A percentile compares a stretch with the other conserved stretches of the same genome.
These are phyloP conservation scores for Lactarius indigo DNA, from an alignment of 768 basidiomycete genomes.

Conservation along the genomic window DNA sequence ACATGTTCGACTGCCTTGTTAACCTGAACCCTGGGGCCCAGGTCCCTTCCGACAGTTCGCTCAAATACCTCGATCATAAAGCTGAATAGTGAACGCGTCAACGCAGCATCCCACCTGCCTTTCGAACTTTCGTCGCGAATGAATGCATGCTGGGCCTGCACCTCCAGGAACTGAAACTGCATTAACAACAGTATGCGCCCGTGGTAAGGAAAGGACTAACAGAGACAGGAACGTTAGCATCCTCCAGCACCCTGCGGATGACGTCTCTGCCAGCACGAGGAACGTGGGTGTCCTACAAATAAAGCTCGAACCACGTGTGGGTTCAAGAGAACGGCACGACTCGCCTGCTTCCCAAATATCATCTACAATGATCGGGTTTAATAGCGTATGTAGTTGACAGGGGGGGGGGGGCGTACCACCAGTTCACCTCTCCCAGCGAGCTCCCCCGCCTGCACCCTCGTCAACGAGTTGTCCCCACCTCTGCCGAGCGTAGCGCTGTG, in stretches of 20 bases:
- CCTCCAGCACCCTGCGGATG: conserved; percentile 79
- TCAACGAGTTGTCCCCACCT: conserved; percentile 71
- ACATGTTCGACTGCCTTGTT: conserved; percentile 68
- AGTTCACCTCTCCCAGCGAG: conserved; percentile 78
- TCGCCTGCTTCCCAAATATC: conserved; percentile 93
- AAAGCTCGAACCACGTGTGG: background rate
- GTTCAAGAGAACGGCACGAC: background rate
- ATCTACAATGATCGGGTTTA: conserved; percentile 45
- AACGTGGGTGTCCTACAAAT: conserved; percentile 81
- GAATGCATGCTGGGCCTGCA: conserved; percentile 97
- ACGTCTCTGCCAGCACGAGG: conserved; percentile 82
- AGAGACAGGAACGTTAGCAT: conserved; percentile 65
- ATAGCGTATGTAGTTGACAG: background rate
- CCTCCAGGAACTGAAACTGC: conserved; percentile 74
- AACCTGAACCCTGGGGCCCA: conserved; percentile 59
- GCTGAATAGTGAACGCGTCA: conserved; percentile 72
- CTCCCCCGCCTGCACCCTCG: conserved; percentile 69
- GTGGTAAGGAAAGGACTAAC: conserved; percentile 43
- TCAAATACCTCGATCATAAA: conserved; percentile 96
- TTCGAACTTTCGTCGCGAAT: conserved; percentile 90
- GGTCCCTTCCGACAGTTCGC: conserved; percentile 78
- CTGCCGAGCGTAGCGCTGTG: conserved; percentile 85
- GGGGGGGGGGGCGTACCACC: conserved; percentile 51
- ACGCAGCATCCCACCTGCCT: conserved; percentile 93
- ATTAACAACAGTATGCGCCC: background rate